phyloP scores from a whole-genome alignment of 1,139 yeast species.

The Yamadazyma sp. region DNA sequence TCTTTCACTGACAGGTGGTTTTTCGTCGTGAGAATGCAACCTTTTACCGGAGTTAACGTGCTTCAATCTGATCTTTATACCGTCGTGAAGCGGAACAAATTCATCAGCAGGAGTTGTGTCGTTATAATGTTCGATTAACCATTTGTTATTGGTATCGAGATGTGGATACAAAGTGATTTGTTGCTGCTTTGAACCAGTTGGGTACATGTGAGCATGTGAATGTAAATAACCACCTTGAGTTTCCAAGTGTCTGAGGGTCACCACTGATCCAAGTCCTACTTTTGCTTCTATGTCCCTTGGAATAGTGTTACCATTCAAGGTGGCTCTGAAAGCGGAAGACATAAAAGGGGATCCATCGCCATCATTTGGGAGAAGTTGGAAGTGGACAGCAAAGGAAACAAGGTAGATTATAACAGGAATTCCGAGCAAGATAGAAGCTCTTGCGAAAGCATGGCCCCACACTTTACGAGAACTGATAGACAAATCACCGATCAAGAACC shows the following conservation, averaged over 20 bases:
- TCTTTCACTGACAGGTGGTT: conserved; percentile 87
- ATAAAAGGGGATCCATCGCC: conserved; percentile 91
- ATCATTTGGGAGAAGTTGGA: conserved; percentile 64
- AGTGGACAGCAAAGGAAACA: conserved; percentile 77
- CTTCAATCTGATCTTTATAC: conserved; percentile 74
- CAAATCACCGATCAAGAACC: conserved; percentile 90
- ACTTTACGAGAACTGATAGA: conserved; percentile 53
- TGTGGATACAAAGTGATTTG: conserved; percentile 94
- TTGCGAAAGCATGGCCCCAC: conserved; percentile 50
- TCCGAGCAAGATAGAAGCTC: conserved; percentile 64
- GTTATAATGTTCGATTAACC: conserved; percentile 75
- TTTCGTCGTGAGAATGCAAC: conserved; percentile 93
- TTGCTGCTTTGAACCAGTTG: conserved; percentile 93
- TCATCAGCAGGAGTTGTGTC: conserved; percentile 46
- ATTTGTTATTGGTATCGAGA: conserved; percentile 81
- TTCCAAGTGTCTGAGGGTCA: conserved; percentile 77
- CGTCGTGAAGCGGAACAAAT: conserved; percentile 70
- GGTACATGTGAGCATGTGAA: conserved; percentile 83
- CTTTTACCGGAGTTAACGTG: conserved; percentile 74
- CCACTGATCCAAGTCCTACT: conserved; percentile 83
- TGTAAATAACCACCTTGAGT: conserved; percentile 95
- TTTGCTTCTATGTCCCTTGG: conserved; percentile 72
- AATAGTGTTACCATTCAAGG: conserved; percentile 67
- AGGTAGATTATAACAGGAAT: conserved; percentile 71
- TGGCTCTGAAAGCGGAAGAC: conserved; percentile 85